Percentiles rank a stretch among this genome's conserved stretches.
Evolutionary conservation across 2,329 filamentous ascomycete genomes (phyloP).

Genomic region (Hypoxylon rubiginosum): DNA sequence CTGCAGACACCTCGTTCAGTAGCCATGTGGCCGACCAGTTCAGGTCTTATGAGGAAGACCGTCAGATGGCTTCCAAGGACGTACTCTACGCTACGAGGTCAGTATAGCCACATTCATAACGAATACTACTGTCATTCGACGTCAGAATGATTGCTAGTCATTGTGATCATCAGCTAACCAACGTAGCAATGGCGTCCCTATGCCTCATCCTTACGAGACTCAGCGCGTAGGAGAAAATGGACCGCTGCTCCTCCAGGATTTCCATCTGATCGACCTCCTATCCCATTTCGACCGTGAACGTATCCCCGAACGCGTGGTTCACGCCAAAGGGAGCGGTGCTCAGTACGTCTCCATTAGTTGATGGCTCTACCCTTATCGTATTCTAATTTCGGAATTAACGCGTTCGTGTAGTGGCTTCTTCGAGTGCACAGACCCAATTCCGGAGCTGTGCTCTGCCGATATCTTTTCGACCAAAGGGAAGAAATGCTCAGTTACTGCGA

Average conservation of each 20-base stretch:
- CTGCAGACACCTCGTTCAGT: conserved; percentile 55
- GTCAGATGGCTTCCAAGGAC: conserved; percentile 56
- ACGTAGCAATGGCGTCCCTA: conserved; percentile 44
- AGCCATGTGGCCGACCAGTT: conserved; percentile 55
- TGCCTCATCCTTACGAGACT: conserved; percentile 44
- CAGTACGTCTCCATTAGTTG: conserved; percentile 36
- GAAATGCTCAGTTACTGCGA: conserved; percentile 70
- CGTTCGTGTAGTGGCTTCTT: conserved; percentile 53
- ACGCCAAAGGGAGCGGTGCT: conserved; percentile 55
- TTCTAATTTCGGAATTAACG: not conserved
- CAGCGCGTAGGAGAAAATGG: conserved; percentile 42
- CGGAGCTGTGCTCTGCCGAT: conserved; percentile 58
- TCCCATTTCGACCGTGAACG: conserved; percentile 57
- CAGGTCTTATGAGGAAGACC: conserved; percentile 57
- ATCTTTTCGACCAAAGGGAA: conserved; percentile 68
- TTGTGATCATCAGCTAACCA: not conserved
- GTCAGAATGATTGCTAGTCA: conserved; percentile 40
- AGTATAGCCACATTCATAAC: conserved; percentile 49
- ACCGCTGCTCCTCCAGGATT: conserved; percentile 50
- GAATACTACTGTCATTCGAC: not conserved
- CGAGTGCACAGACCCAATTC: conserved; percentile 62
- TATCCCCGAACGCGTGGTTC: conserved; percentile 61
- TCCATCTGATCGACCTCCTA: conserved; percentile 47
- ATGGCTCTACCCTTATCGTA: not conserved
- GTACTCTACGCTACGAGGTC: conserved; percentile 68